A percentile compares a stretch with the other conserved stretches of the same genome.
These are phyloP conservation scores for Talaromyces trachyspermus DNA, from an alignment of 495 filamentous ascomycete genomes.

Conservation along the genomic window DNA sequence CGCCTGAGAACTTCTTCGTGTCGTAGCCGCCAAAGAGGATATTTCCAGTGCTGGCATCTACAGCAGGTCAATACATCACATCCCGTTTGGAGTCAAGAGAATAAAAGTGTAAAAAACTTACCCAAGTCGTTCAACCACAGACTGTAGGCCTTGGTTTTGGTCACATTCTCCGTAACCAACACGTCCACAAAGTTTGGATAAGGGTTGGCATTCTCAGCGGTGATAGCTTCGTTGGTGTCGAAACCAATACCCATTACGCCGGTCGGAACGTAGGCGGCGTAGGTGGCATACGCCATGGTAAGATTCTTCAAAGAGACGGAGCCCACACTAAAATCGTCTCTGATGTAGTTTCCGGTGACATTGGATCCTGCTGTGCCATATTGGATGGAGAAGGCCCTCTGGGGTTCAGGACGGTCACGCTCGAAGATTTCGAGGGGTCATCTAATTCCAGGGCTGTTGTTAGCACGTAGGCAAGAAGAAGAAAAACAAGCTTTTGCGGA, in stretches of 20 bases:
- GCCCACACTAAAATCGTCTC: constrained; percentile 56
- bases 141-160: constrained; percentile 61
- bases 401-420: background rate
- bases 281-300: constrained; percentile 64
- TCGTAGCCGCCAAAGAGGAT: constrained; percentile 75
- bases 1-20: constrained; percentile 53
- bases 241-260: constrained; percentile 76
- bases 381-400: constrained; percentile 58
- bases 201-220: constrained; percentile 42
- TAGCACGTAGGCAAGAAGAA: background rate
- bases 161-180: constrained; percentile 52
- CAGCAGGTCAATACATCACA: background rate
- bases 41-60: constrained; percentile 51
- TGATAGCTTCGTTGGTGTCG: constrained; percentile 58
- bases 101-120: constrained; percentile 5
- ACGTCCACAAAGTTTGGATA: constrained; percentile 62
- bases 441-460: too few species aligned
- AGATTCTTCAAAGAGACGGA: constrained; percentile 40
- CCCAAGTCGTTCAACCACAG: constrained; percentile 75
- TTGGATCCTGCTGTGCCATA: constrained; percentile 65
- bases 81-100: background rate
- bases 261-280: constrained; percentile 32
- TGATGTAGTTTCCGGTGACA: constrained; percentile 63
- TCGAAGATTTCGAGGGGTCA: constrained; percentile 3
- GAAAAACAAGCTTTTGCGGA: background rate